Conservation (phyloP, 202 grass and related monocot species). For the Musa balbisiana region DNA sequence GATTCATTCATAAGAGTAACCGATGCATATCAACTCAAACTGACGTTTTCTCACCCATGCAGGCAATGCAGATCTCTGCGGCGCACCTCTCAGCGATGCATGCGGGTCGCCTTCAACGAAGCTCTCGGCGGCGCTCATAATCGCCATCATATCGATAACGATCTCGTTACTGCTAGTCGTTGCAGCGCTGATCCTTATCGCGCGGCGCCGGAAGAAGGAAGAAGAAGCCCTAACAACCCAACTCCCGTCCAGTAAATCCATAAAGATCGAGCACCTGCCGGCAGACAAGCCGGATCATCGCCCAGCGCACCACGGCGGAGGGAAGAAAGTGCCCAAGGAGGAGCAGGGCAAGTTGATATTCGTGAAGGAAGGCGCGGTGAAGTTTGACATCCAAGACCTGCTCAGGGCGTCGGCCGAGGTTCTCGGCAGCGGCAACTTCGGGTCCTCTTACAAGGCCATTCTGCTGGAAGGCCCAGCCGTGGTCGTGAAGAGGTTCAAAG, state of each 20-base stretch:
- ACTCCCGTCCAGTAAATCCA: not conserved
- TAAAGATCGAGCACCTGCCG: not conserved
- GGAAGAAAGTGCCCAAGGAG: not conserved
- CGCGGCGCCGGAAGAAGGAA: not conserved
- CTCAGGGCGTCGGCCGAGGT: constrained; percentile 23
- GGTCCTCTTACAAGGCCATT: constrained; percentile 26
- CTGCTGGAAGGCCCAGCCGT: constrained; percentile 10
- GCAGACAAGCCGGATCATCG: not conserved
- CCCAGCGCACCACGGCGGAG: not conserved
- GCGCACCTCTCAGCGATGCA: not conserved
- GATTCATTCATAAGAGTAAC: no score
- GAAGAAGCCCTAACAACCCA: not conserved
- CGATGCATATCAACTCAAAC: no score
- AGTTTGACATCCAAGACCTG: constrained; percentile 20
- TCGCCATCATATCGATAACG: not conserved
- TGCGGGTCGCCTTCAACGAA: not conserved
- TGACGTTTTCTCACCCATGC: no score
- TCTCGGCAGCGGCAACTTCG: constrained; percentile 22
- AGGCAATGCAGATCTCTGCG: constrained; percentile 22
- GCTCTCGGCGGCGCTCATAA: not conserved
- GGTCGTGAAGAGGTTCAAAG: constrained; percentile 22
- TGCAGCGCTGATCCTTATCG: not conserved
- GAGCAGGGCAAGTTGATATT: constrained; percentile 12
- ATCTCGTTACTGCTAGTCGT: not conserved
- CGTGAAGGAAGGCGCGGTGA: not conserved